These are phyloP conservation scores for Phoma sp. DNA, from an alignment of 2,329 filamentous ascomycete genomes.

Conservation along the genomic window DNA sequence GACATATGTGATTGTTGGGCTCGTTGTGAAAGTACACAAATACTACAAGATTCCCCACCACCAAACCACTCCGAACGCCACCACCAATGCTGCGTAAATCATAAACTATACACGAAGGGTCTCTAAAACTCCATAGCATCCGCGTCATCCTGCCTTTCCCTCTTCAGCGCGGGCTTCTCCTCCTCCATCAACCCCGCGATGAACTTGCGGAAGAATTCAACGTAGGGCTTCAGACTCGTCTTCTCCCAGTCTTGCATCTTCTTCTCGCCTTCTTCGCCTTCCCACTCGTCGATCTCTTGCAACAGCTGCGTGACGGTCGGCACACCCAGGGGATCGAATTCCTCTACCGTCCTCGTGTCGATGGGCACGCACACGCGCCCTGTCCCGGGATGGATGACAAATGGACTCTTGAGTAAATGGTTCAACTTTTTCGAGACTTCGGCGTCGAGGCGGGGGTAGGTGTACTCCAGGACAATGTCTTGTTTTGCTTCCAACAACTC, in stretches of 20 bases:
- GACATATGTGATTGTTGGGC: no score
- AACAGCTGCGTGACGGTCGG: slow-evolving; percentile 86
- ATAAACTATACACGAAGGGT: not conserved
- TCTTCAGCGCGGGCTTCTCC: slow-evolving; percentile 57
- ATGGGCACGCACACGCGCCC: slow-evolving; percentile 96
- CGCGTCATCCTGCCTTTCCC: slow-evolving; percentile 62
- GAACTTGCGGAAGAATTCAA: slow-evolving; percentile 86
- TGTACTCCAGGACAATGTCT: slow-evolving; percentile 96
- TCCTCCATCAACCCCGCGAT: slow-evolving; percentile 81
- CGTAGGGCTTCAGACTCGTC: slow-evolving; percentile 90
- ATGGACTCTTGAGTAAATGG: slow-evolving; percentile 96
- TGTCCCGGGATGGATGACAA: slow-evolving; percentile 94
- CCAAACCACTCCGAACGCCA: not conserved
- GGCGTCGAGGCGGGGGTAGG: slow-evolving; percentile 94
- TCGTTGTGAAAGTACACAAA: no score
- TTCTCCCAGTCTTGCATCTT: slow-evolving; percentile 89
- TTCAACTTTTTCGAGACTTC: slow-evolving; percentile 98
- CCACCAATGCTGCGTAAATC: not conserved
- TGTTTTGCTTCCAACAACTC: slow-evolving; percentile 88
- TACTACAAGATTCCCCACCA: no score
- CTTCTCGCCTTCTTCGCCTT: slow-evolving; percentile 59
- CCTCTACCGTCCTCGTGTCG: slow-evolving; percentile 73
- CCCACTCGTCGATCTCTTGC: slow-evolving; percentile 85
- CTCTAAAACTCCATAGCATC: slow-evolving; percentile 70
- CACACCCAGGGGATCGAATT: slow-evolving; percentile 87